Percentiles rank a stretch among this genome's conserved stretches.
Conservation (phyloP, 306 rosid species). For the Cyclanthera cordifolia region DNA sequence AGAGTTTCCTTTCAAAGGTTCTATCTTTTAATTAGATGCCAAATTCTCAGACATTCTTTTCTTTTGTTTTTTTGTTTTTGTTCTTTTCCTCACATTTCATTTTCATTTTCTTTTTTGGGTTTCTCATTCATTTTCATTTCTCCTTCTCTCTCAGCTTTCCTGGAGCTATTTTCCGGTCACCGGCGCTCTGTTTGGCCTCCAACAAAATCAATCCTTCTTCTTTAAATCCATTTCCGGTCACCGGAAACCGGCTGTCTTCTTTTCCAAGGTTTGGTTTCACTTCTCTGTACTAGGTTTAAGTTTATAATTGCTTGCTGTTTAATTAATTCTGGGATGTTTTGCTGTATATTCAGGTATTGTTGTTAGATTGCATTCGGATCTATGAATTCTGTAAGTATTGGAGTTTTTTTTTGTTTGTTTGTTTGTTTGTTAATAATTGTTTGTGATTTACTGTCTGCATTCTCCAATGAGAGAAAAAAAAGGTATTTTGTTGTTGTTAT, state of each 20-base stretch:
- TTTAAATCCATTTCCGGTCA: conserved; percentile 8
- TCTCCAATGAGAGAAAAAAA: not conserved
- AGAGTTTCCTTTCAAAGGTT: conserved; percentile 14
- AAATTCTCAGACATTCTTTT: conserved; percentile 6
- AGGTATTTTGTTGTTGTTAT: not conserved
- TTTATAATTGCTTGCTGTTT: not conserved
- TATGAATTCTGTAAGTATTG: not conserved
- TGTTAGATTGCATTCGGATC: not conserved
- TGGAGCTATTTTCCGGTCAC: not conserved
- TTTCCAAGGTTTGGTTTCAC: not conserved
- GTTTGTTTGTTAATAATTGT: not conserved
- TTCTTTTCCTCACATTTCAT: not conserved
- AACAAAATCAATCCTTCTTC: not conserved
- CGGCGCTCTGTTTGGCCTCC: not conserved
- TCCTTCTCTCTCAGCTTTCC: not conserved
- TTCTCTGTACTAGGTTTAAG: not conserved
- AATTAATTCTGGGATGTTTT: not conserved
- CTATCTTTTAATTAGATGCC: conserved; percentile 1
- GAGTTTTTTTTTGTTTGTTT: not conserved
- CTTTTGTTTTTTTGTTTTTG: not conserved
- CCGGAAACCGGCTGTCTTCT: not conserved
- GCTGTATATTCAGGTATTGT: not conserved
- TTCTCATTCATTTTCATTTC: not conserved
- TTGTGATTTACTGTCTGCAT: not conserved
- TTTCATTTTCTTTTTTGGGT: not conserved